These are phyloP conservation scores for Phanerodontia chrysosporium DNA, from an alignment of 768 basidiomycete species.

Conservation along the genomic window DNA sequence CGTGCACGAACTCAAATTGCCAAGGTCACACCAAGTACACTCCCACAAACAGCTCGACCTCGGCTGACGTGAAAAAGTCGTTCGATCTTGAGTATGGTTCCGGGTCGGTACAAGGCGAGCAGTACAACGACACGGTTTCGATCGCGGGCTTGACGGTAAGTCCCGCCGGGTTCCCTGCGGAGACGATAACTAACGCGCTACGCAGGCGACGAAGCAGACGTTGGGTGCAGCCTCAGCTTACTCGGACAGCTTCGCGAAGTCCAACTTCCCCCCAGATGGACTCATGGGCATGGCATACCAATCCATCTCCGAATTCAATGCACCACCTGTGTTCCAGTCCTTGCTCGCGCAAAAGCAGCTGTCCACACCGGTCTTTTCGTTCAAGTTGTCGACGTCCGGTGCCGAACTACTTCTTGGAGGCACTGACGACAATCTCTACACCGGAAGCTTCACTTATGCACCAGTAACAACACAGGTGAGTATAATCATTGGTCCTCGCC, in stretches of 20 bases:
- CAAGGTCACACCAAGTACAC: slow-evolving; percentile 35
- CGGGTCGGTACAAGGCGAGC: slow-evolving; percentile 39
- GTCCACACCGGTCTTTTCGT: slow-evolving; percentile 30
- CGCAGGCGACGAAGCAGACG: slow-evolving; percentile 15
- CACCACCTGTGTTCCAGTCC: slow-evolving; percentile 27
- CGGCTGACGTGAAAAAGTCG: slow-evolving; percentile 24
- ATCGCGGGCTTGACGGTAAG: slow-evolving; percentile 38
- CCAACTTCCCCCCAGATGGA: slow-evolving; percentile 20
- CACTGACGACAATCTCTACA: slow-evolving; percentile 32
- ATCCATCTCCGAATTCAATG: slow-evolving; percentile 21
- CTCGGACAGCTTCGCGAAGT: slow-evolving; percentile 15
- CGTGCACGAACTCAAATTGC: slow-evolving; percentile 32
- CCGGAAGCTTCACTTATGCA: slow-evolving; percentile 31
- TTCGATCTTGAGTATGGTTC: slow-evolving; percentile 49
- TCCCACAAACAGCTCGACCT: slow-evolving; percentile 34
- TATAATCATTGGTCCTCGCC: no score
- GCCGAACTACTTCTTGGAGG: slow-evolving; percentile 41
- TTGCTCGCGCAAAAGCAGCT: slow-evolving; percentile 20
- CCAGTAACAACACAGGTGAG: slow-evolving; percentile 24
- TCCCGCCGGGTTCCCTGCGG: background rate
- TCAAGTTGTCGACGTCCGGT: slow-evolving; percentile 31
- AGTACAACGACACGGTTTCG: slow-evolving; percentile 43
- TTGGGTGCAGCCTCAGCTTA: slow-evolving; percentile 21
- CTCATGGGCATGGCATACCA: slow-evolving; percentile 29
- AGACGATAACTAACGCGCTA: slow-evolving; percentile 4